These are phyloP conservation scores for Arthrobotrys conoides DNA, from an alignment of 2,329 filamentous ascomycete species.

Conservation along the genomic window DNA sequence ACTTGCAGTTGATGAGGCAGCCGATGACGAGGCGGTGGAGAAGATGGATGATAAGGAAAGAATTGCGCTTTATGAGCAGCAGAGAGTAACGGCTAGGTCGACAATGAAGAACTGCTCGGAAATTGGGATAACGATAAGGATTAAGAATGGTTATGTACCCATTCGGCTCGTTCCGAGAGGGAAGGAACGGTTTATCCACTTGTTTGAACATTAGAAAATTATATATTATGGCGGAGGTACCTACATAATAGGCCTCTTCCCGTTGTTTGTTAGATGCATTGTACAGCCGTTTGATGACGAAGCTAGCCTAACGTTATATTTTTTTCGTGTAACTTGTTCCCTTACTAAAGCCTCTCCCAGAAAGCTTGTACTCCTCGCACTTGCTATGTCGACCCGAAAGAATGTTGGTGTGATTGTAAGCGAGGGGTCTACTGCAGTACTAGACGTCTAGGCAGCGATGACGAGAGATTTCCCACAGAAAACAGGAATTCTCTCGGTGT, in stretches of 20 bases:
- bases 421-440: constrained; percentile 18
- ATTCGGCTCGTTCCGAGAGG: constrained; percentile 79
- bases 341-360: constrained; percentile 11
- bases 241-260: background rate
- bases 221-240: constrained; percentile 1
- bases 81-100: constrained; percentile 72
- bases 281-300: constrained; percentile 7
- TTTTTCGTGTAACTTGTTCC: background rate
- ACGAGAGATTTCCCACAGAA: constrained; percentile 28
- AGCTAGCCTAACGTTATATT: constrained; percentile 44
- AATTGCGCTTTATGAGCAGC: constrained; percentile 74
- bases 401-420: constrained; percentile 15
- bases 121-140: constrained; percentile 78
- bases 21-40: constrained; percentile 71
- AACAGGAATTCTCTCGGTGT: constrained; percentile 23
- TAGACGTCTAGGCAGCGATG: constrained; percentile 51
- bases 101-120: constrained; percentile 73
- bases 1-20: constrained; percentile 76
- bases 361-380: constrained; percentile 9
- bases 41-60: constrained; percentile 70
- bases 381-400: constrained; percentile 2
- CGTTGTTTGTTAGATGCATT: background rate
- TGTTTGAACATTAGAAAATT: constrained; percentile 61
- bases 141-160: constrained; percentile 76
- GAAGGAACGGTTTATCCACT: constrained; percentile 75